Base-by-base conservation (phyloP, 176 grass and related monocot genomes). In the Poa annua region DNA sequence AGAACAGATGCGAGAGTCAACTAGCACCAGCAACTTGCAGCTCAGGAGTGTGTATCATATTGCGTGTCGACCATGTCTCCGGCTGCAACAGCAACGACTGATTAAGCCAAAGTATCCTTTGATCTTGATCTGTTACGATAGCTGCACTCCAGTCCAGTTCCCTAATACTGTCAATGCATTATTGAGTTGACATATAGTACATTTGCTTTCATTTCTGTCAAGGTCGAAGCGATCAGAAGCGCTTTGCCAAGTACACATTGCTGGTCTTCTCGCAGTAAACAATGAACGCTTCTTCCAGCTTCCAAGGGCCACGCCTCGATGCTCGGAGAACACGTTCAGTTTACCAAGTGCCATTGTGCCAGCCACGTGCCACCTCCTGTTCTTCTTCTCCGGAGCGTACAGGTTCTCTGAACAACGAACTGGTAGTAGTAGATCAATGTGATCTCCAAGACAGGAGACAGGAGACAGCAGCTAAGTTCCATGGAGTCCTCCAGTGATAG, bases 321-420 rank as follows among this genome's bases (percentile, higher is more conserved):
- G 77, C 81, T 79, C 65, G 16, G 68, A 62, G 83, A 71, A 42
- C 66, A 5, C 35, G 55, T 79, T 12, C 65, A 2, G 24, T 74
- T 47, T n/a, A 76, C 44, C 29, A 22, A 17, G 48, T 85, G 81
- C 65, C 42, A 21, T 78, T 63, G 68, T 2, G 78, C 41, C 35
- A 32, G 1, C 35, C 82, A 90, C 85, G 66, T 88, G 85, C 39
- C 16, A 8, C 68, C 61, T 22, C 57, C 51, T 50, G 8, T 63
- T 11, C 16, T 38, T 20, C 13, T 33, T 47, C 36, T 8, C 34
- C 44, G 52, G 70, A 35, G 80, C 49, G 82, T 49, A 20, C 86
- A 79, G 74, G 81, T 88, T 82, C 84, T 83, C 63, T 88, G 83
- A 88, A 79, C 57, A 86, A 84, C 52, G 64, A 79, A 78, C 65